Base-by-base conservation (phyloP, 768 basidiomycete species). In the Lactarius hengduanensis region DNA sequence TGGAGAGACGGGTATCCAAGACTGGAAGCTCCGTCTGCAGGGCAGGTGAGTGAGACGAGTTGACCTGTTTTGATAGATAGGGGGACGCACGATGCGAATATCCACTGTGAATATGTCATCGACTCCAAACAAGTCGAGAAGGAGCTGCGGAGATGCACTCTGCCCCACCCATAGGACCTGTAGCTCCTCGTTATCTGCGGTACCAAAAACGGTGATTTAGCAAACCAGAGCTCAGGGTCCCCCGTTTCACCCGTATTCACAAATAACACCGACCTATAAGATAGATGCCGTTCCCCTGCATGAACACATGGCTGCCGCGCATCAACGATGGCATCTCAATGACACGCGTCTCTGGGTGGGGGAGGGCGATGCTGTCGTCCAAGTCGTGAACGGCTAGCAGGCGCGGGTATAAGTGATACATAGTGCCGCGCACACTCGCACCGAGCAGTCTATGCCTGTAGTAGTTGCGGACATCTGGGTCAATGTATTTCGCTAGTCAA, bases 201-300 rank as follows among this genome's bases (percentile, higher is more conserved):
- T 15, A 18, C 22, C 40, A n/a, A 28, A 28, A n/a, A 50, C n/a
- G n/a, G 30, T 45, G 38, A 57, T 54, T 43, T 22, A 71, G 50
- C 34, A 53, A 41, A 38, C 47, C 16, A 38, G 62, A 34, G 6
- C 32, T 32, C 32, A 26, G 26, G 26, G 26, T 26, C 26, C 26
- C 26, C 26, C 6, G 32, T 32, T 32, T 32, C 32, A 7, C 32
- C 7, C 32, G 32, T 32, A 32, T 7, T 32, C 30, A n/a, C n/a
- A n/a, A 26, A 26, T 26, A 1, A 26, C 1, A 32, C 32, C 60
- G 70, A 95, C 96, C 92, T 68, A 96, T 88, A 55, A 98, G 80
- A 77, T 98, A 99, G n/a, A 97, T 80, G 0, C 97, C 97, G 71
- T 91, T 82, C 2, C 85, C 84, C 73, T 93, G 87, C 97, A 99